phyloP scores from a whole-genome alignment of 768 basidiomycete species.

The Boletus sensibilis region DNA sequence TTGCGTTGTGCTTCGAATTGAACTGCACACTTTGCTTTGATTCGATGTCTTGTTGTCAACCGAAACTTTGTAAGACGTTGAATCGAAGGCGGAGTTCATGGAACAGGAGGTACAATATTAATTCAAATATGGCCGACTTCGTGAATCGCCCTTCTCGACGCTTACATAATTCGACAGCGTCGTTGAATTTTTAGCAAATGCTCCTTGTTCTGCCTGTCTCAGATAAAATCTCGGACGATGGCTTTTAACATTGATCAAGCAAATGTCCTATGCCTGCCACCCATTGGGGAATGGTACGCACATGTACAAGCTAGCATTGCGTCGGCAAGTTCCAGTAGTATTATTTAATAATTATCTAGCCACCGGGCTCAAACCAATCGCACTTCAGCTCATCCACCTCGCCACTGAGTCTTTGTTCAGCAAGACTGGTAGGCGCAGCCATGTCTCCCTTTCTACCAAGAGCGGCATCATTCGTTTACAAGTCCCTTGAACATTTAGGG shows the following conservation, averaged over 20 bases:
- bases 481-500: neutral
- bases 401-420: neutral
- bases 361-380: too few species aligned
- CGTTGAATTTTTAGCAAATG: too few species aligned
- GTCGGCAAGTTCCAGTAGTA: neutral
- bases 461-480: neutral
- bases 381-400: neutral
- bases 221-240: neutral
- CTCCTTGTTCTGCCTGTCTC: neutral
- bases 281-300: neutral
- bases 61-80: neutral
- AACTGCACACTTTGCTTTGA: too few species aligned
- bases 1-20: too few species aligned
- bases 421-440: neutral
- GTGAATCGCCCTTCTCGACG: too few species aligned
- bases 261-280: neutral
- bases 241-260: neutral
- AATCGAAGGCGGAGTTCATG: neutral
- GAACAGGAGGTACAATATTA: too few species aligned
- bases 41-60: neutral
- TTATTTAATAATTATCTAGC: too few species aligned
- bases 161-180: too few species aligned
- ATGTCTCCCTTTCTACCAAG: neutral
- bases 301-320: too few species aligned
- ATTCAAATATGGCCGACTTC: too few species aligned